Evolutionary conservation across 352 stramenopile genomes (phyloP), one percentile per base, ranked within the genome.

Genomic region (Phytopythium boreale): DNA sequence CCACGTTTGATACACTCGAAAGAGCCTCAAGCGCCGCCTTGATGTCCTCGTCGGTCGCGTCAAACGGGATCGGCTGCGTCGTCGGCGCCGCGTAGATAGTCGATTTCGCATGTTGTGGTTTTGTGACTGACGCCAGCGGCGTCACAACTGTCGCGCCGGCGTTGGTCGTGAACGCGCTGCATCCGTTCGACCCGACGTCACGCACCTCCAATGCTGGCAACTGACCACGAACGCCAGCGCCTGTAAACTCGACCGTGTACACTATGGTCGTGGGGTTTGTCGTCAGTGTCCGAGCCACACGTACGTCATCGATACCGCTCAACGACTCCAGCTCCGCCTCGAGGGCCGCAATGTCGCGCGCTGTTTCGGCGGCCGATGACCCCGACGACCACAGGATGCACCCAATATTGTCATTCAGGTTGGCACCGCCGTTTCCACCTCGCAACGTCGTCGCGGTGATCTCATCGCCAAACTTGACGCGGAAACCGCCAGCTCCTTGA

Each of bases 161-260:
- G n/a, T 70, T 50, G 24, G 74, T 66, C 44, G 66, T 64, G 64
- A 92, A 91, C 2, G 68, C 87, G 31, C 87, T 87, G 70, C 96
- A 99, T 20, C 96, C 96, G 64, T 99, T 98, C 0, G 53, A 82
- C 12, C 96, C 96, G 17, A 97, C 50, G 69, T 98, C 90, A 14
- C 90, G 67, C n/a, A 99, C 72, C 61, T 90, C 55, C 47, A 98
- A 62, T 2, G 74, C 62, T 10, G 92, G 90, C 55, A 98, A 72
- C 55, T 96, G 84, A 0, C 96, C 96, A 15, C 95, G 80, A 44
- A 98, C 95, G n/a, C 82, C 71, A 0, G 79, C 66, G 19, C 95
- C 96, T 11, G 90, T 79, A 65, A 99, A 99, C 51, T 97, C 97
- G 49, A 98, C 77, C 19, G 70, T 88, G 75, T 98, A 99, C 37